Percentiles rank a stretch among this genome's conserved stretches.
These are phyloP conservation scores for Trypanosoma conorhini DNA, from an alignment of 208 protist species.

Conservation along the genomic window DNA sequence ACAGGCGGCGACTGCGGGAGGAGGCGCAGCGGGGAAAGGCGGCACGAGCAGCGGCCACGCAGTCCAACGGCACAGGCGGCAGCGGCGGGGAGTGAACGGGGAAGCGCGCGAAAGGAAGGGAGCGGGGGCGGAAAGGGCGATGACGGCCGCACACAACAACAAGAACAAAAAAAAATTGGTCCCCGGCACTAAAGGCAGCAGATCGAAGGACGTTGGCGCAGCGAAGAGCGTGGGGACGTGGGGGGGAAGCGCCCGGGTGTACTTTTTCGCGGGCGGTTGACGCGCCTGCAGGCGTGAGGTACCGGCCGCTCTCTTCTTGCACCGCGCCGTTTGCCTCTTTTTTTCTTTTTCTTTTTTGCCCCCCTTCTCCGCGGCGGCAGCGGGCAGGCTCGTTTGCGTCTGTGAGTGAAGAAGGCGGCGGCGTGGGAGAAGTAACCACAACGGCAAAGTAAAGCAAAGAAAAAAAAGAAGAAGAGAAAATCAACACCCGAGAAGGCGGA, in stretches of 20 bases:
- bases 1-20: slow-evolving; percentile 20
- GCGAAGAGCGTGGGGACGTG: neutral
- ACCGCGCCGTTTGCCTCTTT: neutral
- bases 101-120: neutral
- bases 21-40: slow-evolving; percentile 5
- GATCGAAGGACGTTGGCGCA: neutral
- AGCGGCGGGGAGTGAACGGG: neutral
- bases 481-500: no score
- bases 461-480: no score
- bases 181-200: no score
- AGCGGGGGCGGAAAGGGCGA: neutral
- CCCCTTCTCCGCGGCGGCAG: neutral
- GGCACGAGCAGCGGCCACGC: slow-evolving; percentile 6
- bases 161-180: slow-evolving; percentile 10
- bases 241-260: no score
- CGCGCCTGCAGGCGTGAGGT: neutral
- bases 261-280: no score
- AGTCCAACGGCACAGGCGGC: neutral
- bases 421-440: no score
- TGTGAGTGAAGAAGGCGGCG: no score
- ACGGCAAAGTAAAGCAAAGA: no score
- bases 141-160: neutral
- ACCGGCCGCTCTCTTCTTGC: neutral
- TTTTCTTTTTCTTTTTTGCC: slow-evolving; percentile 12
- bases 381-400: no score